Base-by-base conservation (phyloP, 2,329 filamentous ascomycete genomes). In the Pyrenophora tritici-repentis region DNA sequence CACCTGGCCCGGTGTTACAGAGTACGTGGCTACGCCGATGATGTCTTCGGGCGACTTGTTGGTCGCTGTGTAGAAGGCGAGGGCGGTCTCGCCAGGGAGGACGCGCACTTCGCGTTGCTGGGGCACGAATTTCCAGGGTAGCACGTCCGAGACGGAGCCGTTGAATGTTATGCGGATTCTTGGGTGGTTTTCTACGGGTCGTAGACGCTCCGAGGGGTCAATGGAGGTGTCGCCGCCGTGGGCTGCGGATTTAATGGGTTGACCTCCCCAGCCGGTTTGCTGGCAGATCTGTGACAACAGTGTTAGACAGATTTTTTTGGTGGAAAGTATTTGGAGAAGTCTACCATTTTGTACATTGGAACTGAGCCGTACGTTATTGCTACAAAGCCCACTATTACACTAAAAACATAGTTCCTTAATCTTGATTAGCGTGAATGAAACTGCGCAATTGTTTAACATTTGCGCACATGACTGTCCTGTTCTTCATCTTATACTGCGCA, bases 21-120 rank as follows among this genome's bases (percentile, higher is more conserved):
- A 96, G 76, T 99, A 99, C 6, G 94, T 99, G 9, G 94, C 94
- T 36, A 99, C 92, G 40, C 94, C 94, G 67, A 99, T 97, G 65
- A 99, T 97, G 78, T 99, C 95, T 59, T 89, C 85, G 58, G 90
- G 84, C 54, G 89, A 90, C 59, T 85, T 87, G 78, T 99, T 99
- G 48, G 91, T 97, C 10, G 94, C 94, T 6, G 91, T 99, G 77
- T 97, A 99, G 74, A 99, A 99, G 3, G 95, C 94, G 59, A 99
- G 80, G 4, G 94, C 94, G 2, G 94, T 99, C 80, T 99, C 94
- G 58, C 95, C 95, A 0, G 94, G 95, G 1, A 97, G 81, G 1
- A 99, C 93, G 49, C 91, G 86, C 44, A 99, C 94, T 79, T 99
- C 94, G 50, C 93, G 89, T 79, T 99, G 94, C 76, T 99, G 94